These are phyloP conservation scores for Jasminum sambac DNA, from an alignment of 257 asterid species.

Conservation along the genomic window DNA sequence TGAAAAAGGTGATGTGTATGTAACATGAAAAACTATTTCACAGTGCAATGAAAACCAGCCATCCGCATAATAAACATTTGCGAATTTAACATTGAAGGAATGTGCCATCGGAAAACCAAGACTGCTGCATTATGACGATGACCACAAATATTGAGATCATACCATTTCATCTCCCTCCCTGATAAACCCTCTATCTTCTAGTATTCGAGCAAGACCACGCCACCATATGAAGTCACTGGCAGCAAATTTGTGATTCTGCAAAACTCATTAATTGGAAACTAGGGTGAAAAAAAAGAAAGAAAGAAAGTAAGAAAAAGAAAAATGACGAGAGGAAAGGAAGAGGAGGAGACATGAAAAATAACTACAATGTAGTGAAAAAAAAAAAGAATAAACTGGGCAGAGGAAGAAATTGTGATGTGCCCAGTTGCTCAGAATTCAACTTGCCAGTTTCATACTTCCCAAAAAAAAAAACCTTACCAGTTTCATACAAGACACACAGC, in stretches of 20 bases:
- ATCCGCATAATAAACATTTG: conserved; percentile 1
- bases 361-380: neutral
- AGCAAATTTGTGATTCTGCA: conserved; percentile 55
- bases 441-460: neutral
- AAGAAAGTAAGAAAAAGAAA: too few relatives aligned
- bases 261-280: conserved; percentile 16
- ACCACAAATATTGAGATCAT: conserved; percentile 24
- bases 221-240: conserved; percentile 71
- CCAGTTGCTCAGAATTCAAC: conserved; percentile 6
- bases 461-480: too few relatives aligned
- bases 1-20: neutral
- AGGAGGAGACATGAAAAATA: conserved; percentile 1
- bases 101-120: conserved; percentile 5
- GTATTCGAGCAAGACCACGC: conserved; percentile 72
- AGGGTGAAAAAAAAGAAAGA: neutral
- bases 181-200: conserved; percentile 61
- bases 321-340: conserved; percentile 3
- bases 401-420: neutral
- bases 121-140: conserved; percentile 1
- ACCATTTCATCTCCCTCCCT: conserved; percentile 66
- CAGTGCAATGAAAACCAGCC: neutral
- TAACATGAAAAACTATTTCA: neutral
- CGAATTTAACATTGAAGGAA: conserved; percentile 3
- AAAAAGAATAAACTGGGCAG: neutral
- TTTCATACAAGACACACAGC: neutral